Evolutionary conservation across 352 stramenopile genomes (phyloP), one percentile per base, ranked within the genome.

Genomic region (Phytophthora sp.): DNA sequence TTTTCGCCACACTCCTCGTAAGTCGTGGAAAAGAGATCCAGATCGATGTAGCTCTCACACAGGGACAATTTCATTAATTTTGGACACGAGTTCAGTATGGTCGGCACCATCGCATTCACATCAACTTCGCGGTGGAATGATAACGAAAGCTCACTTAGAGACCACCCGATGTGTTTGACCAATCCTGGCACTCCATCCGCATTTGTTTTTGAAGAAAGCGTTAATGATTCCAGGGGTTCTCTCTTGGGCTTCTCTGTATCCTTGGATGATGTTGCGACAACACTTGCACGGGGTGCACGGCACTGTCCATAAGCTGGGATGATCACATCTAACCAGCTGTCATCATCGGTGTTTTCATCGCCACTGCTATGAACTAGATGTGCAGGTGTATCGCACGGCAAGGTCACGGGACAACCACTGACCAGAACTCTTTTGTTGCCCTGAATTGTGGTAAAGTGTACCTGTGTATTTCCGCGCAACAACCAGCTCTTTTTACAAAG

Each of bases 121-220:
- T 65, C 56, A 8, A 59, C 26, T 13, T 53, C 56, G 12, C 39
- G 56, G 39, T 65, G 37, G 24, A 65, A 65, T 10, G 56, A 53
- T 9, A 65, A 30, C 15, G 56, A 58, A n/a, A 65, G 23, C 18
- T 37, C 27, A 32, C 20, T 20, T 54, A 65, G 56, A 1, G 56
- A 59, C 56, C 56, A 65, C 30, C 56, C 56, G 13, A 65, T 53
- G 10, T 53, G 45, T 30, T 65, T 35, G 28, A 65, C 15, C 9
- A 65, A 32, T 1, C 46, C 56, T 13, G n/a, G 10, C 18, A 61
- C 21, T 23, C 41, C 53, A 18, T 39, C 31, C n/a, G 41, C 39
- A 8, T 60, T 13, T 5, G 28, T 21, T 10, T 15, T 53, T 20
- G 37, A 45, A 1, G 53, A 52, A 21, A 61, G 30, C 4, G 53